These are phyloP conservation scores for Mollisiaceae sp. DNA, from an alignment of 2,329 filamentous ascomycete species.

Conservation along the genomic window DNA sequence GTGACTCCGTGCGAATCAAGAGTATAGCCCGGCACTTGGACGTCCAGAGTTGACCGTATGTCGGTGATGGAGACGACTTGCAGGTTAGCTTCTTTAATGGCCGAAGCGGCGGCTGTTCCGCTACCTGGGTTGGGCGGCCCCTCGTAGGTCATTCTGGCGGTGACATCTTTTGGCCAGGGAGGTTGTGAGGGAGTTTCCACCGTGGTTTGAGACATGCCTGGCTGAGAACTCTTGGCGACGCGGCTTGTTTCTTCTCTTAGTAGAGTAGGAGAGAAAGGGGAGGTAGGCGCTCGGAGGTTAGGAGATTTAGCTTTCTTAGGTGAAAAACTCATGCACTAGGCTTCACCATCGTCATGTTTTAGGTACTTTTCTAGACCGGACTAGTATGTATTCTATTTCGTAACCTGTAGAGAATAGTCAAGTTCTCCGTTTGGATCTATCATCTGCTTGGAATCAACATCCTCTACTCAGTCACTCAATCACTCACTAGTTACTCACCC, in stretches of 20 bases:
- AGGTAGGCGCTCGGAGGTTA: not conserved
- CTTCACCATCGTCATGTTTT: not conserved
- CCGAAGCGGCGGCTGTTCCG: not conserved
- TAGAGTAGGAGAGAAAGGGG: not conserved
- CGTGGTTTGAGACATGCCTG: not conserved
- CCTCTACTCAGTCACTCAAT: not conserved
- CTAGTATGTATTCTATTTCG: no score
- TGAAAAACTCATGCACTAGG: not conserved
- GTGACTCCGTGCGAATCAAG: not conserved
- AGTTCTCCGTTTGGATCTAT: no score
- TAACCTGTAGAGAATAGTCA: no score
- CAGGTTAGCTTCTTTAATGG: not conserved
- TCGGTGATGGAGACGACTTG: not conserved
- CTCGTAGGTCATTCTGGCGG: not conserved
- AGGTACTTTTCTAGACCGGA: not conserved
- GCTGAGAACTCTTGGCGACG: not conserved
- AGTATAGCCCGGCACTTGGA: not conserved
- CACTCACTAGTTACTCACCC: no score
- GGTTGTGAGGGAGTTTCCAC: not conserved
- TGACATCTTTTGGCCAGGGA: not conserved
- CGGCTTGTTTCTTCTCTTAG: not conserved
- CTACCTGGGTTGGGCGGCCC: not conserved
- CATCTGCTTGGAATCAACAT: not conserved
- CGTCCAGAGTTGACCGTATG: not conserved
- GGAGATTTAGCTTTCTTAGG: not conserved